Base-by-base conservation (phyloP, 306 rosid species). In the Quercus mongolica region DNA sequence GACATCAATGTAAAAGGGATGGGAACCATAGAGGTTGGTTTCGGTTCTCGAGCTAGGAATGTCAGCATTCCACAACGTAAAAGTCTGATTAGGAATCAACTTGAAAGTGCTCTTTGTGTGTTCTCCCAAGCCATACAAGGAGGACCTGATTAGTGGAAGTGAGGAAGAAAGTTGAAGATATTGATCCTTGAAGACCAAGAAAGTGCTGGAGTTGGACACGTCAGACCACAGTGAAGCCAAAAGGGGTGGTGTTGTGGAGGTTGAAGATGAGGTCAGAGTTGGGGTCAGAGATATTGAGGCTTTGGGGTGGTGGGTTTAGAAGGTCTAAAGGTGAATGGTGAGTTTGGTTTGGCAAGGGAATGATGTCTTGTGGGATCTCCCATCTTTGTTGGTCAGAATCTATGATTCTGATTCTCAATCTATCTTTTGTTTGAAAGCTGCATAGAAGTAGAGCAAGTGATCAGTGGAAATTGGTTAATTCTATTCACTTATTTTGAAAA, bases 1-100 rank as follows among this genome's bases (percentile, higher is more conserved):
- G 58, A 92, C 84, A 8, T 94, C 97, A 75, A 94, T 65, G 83
- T 92, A 94, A 79, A 94, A 94, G 0, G 97, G 98, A 81, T 94
- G 98, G 19, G 97, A 90, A 15, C 97, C 97, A 52, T 92, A 94
- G 62, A 91, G 94, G 78, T 94, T 94, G 31, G 87, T 3, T 17
- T 94, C 85, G 6, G 68, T n/a, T 12, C 20, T 89, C 2, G 49
- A 21, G 61, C 96, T 90, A 13, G 3, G 83, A 71, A 72, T 83
- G 80, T 89, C 97, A 2, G 84, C 87, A 33, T 71, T 85, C 97
- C 97, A 94, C 70, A 91, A 75, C 1, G 97, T 94, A 2, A 94
- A 79, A 1, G 86, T 79, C 75, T 87, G 78, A 1, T 81, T 59
- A 13, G 87, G 86, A 15, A 73, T 71, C 76, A 94, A 72, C 88